Percentiles rank a stretch among this genome's conserved stretches.
phyloP scores from a whole-genome alignment of 768 basidiomycete species.

The Rhodocollybia butyracea region DNA sequence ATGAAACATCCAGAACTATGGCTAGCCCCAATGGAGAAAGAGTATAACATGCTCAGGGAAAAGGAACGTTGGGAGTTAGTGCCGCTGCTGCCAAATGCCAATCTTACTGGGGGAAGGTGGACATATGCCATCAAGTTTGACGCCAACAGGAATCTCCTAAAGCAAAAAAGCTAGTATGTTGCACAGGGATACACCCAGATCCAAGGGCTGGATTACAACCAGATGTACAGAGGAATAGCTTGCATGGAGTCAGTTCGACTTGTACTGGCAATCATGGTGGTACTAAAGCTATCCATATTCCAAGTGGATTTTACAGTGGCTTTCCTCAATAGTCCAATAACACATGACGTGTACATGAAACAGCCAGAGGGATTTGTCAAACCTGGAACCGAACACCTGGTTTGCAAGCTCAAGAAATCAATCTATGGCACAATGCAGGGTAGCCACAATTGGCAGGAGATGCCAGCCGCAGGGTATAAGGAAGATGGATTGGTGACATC shows the following conservation, averaged over 20 bases:
- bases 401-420: not conserved
- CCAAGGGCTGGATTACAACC: not conserved
- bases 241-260: not conserved
- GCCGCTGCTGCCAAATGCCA: not conserved
- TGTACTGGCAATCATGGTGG: slow-evolving; percentile 10
- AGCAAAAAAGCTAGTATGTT: not conserved
- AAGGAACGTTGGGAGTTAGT: not conserved
- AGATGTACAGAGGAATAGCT: slow-evolving; percentile 9
- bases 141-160: not conserved
- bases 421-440: not conserved
- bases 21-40: not conserved
- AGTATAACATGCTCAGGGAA: not conserved
- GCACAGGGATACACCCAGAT: not conserved
- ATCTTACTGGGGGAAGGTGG: not conserved
- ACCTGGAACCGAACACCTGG: slow-evolving; percentile 3
- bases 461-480: not conserved
- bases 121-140: not conserved
- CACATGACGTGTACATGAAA: slow-evolving; percentile 30
- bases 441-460: not conserved
- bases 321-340: slow-evolving; percentile 26
- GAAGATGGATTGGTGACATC: not conserved
- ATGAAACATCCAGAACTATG: not conserved
- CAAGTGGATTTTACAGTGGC: slow-evolving; percentile 27
- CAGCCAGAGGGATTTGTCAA: slow-evolving; percentile 19
- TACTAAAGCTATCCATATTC: slow-evolving; percentile 20